Conservation (phyloP, 441 rosid species). For the Arabidopsis hybrid region DNA sequence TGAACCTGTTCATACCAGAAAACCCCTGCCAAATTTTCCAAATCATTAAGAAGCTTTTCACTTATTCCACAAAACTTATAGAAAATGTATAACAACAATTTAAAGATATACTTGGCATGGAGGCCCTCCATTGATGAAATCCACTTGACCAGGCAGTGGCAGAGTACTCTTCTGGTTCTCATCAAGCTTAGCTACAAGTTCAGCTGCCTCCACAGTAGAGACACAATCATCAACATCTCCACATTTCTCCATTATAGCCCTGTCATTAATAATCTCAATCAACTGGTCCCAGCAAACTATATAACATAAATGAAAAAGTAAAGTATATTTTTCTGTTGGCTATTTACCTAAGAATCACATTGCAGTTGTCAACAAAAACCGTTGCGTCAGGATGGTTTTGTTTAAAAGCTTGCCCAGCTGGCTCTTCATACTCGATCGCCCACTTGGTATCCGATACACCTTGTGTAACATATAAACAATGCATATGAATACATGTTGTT, state of each 20-base stretch:
- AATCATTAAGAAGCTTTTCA: conserved; percentile 1
- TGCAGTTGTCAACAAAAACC: conserved; percentile 81
- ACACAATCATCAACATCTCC: conserved; percentile 88
- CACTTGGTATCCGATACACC: conserved; percentile 80
- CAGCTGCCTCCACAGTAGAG: conserved; percentile 78
- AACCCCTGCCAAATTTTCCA: conserved; percentile 69
- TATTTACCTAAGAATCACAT: conserved; percentile 78
- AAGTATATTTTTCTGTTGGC: conserved; percentile 5
- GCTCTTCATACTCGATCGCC: conserved; percentile 95
- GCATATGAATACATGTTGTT: neutral
- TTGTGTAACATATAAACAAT: conserved; percentile 40
- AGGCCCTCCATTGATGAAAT: conserved; percentile 95
- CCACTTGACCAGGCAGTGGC: conserved; percentile 87
- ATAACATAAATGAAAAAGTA: neutral
- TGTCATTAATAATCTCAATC: conserved; percentile 43
- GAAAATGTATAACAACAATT: neutral
- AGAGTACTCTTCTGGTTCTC: conserved; percentile 60
- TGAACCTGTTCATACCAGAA: conserved; percentile 90
- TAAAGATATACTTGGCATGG: conserved; percentile 76
- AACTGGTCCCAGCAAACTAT: neutral
- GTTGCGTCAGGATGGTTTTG: conserved; percentile 76
- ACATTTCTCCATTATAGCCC: conserved; percentile 80
- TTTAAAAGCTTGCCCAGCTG: conserved; percentile 88
- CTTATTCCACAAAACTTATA: neutral
- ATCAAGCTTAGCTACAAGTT: conserved; percentile 60